Conservation (phyloP, 208 protist species). For the Crithidia expoeki region DNA sequence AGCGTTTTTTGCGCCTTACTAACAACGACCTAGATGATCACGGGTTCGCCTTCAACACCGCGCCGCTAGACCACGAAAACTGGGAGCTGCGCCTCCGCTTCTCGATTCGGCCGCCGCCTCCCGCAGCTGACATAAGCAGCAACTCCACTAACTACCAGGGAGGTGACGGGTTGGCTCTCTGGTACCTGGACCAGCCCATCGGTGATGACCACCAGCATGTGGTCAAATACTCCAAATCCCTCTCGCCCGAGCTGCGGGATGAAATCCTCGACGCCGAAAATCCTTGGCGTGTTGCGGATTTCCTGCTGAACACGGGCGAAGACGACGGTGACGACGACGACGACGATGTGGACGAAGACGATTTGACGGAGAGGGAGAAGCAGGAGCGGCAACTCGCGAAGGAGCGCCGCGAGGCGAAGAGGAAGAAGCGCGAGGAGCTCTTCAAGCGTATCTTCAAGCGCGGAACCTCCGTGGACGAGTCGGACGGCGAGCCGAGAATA, state of each 20-base stretch:
- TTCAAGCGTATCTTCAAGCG: constrained; percentile 71
- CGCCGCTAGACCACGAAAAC: constrained; percentile 68
- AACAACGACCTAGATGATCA: constrained; percentile 66
- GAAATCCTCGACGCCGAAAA: constrained; percentile 53
- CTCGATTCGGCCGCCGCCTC: constrained; percentile 66
- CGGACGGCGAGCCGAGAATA: constrained; percentile 57
- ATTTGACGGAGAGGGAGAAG: constrained; percentile 52
- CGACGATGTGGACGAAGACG: constrained; percentile 51
- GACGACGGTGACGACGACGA: constrained; percentile 54
- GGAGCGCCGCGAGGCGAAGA: constrained; percentile 36
- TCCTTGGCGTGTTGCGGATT: constrained; percentile 71
- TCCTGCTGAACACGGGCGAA: constrained; percentile 63
- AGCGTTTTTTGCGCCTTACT: constrained; percentile 83
- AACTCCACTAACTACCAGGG: constrained; percentile 54
- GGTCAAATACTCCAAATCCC: constrained; percentile 75
- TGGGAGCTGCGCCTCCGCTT: constrained; percentile 81
- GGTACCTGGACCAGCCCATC: constrained; percentile 82
- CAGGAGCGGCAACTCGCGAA: constrained; percentile 26
- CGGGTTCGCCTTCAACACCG: constrained; percentile 85
- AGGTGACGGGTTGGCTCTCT: constrained; percentile 83
- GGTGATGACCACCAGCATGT: constrained; percentile 86
- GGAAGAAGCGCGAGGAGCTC: constrained; percentile 61
- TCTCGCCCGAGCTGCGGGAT: constrained; percentile 52
- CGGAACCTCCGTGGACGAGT: constrained; percentile 65
- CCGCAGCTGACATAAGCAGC: constrained; percentile 29